Percentiles rank a stretch among this genome's conserved stretches.
phyloP scores from a whole-genome alignment of 805 yeast genomes.

The Kuraishia ogatae region DNA sequence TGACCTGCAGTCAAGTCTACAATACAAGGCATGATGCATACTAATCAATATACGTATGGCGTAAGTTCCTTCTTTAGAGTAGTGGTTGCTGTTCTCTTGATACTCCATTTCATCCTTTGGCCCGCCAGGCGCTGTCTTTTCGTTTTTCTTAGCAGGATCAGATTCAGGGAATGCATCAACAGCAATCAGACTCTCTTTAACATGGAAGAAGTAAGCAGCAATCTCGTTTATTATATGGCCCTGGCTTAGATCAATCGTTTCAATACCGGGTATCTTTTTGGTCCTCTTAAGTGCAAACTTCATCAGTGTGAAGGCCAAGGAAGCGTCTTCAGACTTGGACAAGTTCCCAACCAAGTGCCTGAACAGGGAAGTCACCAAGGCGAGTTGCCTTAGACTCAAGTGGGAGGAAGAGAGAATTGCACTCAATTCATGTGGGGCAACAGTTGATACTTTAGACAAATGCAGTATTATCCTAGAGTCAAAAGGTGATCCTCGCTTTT shows the following conservation, averaged over 20 bases:
- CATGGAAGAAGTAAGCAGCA: background rate
- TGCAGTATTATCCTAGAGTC: background rate
- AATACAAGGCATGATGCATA: background rate
- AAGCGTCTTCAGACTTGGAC: background rate
- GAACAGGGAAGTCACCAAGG: background rate
- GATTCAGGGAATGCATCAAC: background rate
- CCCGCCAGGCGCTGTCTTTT: too few species aligned
- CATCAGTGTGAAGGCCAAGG: too few species aligned
- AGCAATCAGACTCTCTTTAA: background rate
- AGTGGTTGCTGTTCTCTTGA: too few species aligned
- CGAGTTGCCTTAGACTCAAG: background rate
- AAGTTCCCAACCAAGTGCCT: background rate
- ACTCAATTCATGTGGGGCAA: background rate
- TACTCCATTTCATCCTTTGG: too few species aligned
- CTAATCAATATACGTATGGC: background rate
- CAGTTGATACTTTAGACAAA: background rate
- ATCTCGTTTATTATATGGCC: too few species aligned
- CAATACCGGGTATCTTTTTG: background rate
- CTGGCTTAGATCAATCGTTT: too few species aligned
- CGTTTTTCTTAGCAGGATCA: too few species aligned
- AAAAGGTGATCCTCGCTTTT: background rate
- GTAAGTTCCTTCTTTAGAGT: background rate
- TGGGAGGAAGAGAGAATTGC: background rate
- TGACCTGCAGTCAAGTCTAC: background rate
- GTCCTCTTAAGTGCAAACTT: background rate